Conservation (phyloP, 345 rosid species). For the Clausena lansium region DNA sequence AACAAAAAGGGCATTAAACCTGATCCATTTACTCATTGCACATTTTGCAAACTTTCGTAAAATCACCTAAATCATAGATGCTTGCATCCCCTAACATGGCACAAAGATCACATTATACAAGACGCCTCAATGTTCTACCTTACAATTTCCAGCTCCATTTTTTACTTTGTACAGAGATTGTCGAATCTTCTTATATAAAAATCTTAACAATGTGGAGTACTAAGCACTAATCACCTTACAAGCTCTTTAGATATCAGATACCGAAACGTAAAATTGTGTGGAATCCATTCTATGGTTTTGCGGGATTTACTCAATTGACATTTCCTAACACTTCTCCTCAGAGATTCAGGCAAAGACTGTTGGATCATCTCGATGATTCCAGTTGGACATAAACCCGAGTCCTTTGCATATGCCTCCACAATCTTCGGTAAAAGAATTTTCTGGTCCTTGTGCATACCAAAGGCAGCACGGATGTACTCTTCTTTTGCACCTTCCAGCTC, state of each 20-base stretch:
- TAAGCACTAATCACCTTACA: slow-evolving; percentile 38
- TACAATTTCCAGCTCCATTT: slow-evolving; percentile 12
- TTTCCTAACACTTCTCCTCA: slow-evolving; percentile 49
- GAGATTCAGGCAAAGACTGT: slow-evolving; percentile 59
- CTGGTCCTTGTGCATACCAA: slow-evolving; percentile 66
- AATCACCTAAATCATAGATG: slow-evolving; percentile 15
- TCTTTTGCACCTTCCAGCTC: slow-evolving; percentile 88
- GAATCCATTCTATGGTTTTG: slow-evolving; percentile 83
- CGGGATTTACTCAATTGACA: slow-evolving; percentile 57
- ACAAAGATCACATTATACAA: slow-evolving; percentile 12
- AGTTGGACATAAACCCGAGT: slow-evolving; percentile 51
- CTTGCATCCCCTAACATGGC: not conserved
- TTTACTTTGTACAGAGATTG: slow-evolving; percentile 33
- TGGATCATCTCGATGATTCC: slow-evolving; percentile 69
- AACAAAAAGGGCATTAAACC: not conserved
- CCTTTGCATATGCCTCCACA: slow-evolving; percentile 72
- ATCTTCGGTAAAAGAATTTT: slow-evolving; percentile 79
- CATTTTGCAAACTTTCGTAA: not conserved
- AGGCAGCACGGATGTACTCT: slow-evolving; percentile 77
- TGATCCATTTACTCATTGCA: slow-evolving; percentile 19
- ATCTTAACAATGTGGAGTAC: slow-evolving; percentile 4
- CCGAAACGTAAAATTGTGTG: slow-evolving; percentile 80
- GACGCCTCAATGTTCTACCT: slow-evolving; percentile 19
- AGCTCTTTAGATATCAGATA: slow-evolving; percentile 85
- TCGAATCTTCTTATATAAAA: slow-evolving; percentile 16